Conservation (phyloP, 2,329 filamentous ascomycete genomes). For the Colletotrichum coccodes region DNA sequence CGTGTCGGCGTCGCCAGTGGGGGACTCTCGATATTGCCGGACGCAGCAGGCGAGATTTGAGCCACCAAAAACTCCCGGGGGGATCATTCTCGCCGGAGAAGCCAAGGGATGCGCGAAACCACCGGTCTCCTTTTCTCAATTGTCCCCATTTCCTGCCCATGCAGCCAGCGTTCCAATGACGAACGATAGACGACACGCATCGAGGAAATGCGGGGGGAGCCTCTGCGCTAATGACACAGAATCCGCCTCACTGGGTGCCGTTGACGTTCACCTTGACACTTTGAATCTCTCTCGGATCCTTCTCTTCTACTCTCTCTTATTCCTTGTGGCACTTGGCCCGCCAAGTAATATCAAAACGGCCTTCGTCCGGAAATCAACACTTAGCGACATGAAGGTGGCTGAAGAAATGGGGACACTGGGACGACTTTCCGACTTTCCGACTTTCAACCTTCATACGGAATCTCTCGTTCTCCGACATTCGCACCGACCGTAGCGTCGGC, state of each 20-base stretch:
- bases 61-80: not conserved
- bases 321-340: not conserved
- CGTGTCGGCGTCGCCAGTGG: not conserved
- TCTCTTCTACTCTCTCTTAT: not conserved
- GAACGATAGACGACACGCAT: not conserved
- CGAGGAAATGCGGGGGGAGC: slow-evolving; percentile 6
- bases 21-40: not conserved
- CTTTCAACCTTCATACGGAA: not conserved
- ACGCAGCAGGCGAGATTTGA: not conserved
- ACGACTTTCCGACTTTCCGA: not conserved
- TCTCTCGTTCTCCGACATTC: not conserved
- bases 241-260: not conserved
- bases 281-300: not conserved
- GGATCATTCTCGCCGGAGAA: not conserved
- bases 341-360: not conserved
- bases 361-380: not conserved
- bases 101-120: not conserved
- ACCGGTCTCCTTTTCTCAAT: not conserved
- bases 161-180: not conserved
- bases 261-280: not conserved
- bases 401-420: not conserved
- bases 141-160: not conserved
- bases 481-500: slow-evolving; percentile 5
- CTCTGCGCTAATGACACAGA: slow-evolving; percentile 8
- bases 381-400: not conserved